A percentile compares a stretch with the other conserved stretches of the same genome.
These are phyloP conservation scores for Penicillium ochrochloron DNA, from an alignment of 495 filamentous ascomycete genomes.

Conservation along the genomic window DNA sequence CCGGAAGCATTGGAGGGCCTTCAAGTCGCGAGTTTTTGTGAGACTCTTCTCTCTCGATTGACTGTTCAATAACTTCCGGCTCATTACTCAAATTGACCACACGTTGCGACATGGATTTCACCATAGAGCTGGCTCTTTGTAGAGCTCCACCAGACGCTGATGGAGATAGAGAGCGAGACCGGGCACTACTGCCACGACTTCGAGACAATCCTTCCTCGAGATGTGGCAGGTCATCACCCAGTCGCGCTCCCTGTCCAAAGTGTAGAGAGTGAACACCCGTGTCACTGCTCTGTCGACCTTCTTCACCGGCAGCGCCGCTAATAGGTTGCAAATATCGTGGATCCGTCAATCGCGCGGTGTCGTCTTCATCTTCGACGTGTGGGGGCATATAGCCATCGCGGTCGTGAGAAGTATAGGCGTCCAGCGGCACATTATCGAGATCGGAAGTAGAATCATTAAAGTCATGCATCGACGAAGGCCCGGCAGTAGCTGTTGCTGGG, in stretches of 20 bases:
- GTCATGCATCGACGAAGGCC: conserved; percentile 25
- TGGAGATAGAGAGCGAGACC: conserved; percentile 67
- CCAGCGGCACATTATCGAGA: conserved; percentile 39
- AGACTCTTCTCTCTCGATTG: conserved; percentile 68
- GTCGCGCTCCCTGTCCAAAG: conserved; percentile 50
- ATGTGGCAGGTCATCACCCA: conserved; percentile 67
- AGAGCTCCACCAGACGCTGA: conserved; percentile 70
- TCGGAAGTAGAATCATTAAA: conserved; percentile 37
- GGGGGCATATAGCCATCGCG: conserved; percentile 57
- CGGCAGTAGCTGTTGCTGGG: conserved; percentile 27
- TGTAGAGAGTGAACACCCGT: conserved; percentile 61
- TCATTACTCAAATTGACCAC: conserved; percentile 97
- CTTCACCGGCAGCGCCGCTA: conserved; percentile 56
- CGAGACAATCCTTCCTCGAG: conserved; percentile 51
- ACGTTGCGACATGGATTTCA: conserved; percentile 96
- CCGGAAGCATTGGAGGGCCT: conserved; percentile 61
- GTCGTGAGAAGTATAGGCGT: conserved; percentile 31
- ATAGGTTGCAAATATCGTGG: conserved; percentile 67
- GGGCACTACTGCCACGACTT: conserved; percentile 54
- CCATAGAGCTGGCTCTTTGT: conserved; percentile 82
- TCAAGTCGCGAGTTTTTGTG: conserved; percentile 56
- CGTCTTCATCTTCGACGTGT: conserved; percentile 57
- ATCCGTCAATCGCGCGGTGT: conserved; percentile 69
- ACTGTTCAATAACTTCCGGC: conserved; percentile 74
- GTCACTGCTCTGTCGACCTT: conserved; percentile 62